phyloP scores from a whole-genome alignment of 73 alveolate genomes.

The Paraurostyla sp. region DNA sequence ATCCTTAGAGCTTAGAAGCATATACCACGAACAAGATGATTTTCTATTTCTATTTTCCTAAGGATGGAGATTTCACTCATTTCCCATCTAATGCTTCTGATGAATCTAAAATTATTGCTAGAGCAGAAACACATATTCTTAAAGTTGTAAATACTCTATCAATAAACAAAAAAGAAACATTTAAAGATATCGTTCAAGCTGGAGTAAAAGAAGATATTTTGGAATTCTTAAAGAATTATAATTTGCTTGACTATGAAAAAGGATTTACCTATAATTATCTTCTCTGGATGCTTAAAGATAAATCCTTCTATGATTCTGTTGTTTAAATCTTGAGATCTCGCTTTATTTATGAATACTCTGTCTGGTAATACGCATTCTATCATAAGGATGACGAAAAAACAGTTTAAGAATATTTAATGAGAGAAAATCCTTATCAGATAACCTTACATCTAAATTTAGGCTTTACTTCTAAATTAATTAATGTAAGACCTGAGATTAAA shows the following conservation, averaged over 20 bases:
- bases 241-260: constrained; percentile 63
- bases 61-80: constrained; percentile 83
- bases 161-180: constrained; percentile 71
- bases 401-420: constrained; percentile 74
- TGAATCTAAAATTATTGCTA: constrained; percentile 84
- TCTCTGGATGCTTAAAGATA: constrained; percentile 69
- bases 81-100: constrained; percentile 90
- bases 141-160: constrained; percentile 69
- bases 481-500: background rate
- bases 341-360: constrained; percentile 65
- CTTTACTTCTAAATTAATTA: background rate
- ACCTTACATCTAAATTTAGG: background rate
- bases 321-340: constrained; percentile 81
- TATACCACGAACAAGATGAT: constrained; percentile 83
- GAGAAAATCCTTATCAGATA: background rate
- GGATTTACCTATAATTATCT: constrained; percentile 75
- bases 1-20: constrained; percentile 68
- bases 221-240: constrained; percentile 75
- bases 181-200: constrained; percentile 77
- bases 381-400: constrained; percentile 85
- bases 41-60: constrained; percentile 93
- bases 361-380: constrained; percentile 89
- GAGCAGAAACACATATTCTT: constrained; percentile 69
- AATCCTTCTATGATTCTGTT: constrained; percentile 83
- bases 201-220: constrained; percentile 80